Conservation (phyloP, 2,329 filamentous ascomycete genomes). For the Fusarium chaquense region DNA sequence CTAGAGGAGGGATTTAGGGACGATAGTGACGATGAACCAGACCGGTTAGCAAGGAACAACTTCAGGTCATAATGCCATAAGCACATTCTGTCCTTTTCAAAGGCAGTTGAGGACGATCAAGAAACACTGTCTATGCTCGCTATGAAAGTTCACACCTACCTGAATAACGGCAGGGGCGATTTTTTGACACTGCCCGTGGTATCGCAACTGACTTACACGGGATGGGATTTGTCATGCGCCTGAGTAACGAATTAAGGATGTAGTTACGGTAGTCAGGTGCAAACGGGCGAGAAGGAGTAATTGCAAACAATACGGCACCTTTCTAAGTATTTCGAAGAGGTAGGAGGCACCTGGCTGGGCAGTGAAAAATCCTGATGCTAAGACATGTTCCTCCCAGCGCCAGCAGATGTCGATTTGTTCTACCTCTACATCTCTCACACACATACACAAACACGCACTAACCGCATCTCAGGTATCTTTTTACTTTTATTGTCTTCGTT, state of each 20-base stretch:
- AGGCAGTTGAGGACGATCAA: not conserved
- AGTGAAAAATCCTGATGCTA: no score
- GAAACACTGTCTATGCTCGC: not conserved
- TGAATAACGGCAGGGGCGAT: not conserved
- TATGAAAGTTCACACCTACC: not conserved
- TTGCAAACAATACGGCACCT: no score
- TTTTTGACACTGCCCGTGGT: not conserved
- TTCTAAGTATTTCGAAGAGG: no score
- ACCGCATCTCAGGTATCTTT: no score
- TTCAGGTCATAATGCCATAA: constrained; percentile 37
- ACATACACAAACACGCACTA: no score
- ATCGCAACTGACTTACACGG: not conserved
- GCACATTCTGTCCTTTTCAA: not conserved
- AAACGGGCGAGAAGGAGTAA: no score
- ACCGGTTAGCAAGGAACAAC: constrained; percentile 40
- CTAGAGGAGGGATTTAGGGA: constrained; percentile 70
- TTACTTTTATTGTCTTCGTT: not conserved
- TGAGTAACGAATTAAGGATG: not conserved
- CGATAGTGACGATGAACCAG: constrained; percentile 59
- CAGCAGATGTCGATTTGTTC: no score
- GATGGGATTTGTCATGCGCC: not conserved
- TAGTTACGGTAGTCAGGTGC: no score
- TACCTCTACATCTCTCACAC: no score
- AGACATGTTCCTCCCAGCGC: no score
- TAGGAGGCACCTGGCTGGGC: no score